phyloP scores from a whole-genome alignment of 2,329 filamentous ascomycete genomes.

The Shiraia sp. region DNA sequence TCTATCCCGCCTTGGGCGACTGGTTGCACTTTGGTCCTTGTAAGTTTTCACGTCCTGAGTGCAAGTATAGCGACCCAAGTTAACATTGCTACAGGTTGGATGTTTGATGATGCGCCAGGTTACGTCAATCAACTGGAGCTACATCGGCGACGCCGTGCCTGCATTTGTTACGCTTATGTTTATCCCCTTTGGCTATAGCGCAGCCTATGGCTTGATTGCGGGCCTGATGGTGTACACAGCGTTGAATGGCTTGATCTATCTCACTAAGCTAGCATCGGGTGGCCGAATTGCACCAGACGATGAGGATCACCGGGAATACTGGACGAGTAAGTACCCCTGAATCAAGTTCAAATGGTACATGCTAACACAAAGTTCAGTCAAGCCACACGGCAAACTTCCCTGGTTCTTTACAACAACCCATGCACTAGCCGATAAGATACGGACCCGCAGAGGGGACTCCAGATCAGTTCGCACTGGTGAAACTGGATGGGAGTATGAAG shows the following conservation, averaged over 20 bases:
- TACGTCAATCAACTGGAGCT: constrained; percentile 86
- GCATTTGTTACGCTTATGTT: constrained; percentile 81
- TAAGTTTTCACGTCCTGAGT: constrained; percentile 42
- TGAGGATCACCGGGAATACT: constrained; percentile 75
- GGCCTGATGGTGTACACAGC: constrained; percentile 76
- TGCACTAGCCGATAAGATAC: constrained; percentile 25
- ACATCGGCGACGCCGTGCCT: constrained; percentile 80
- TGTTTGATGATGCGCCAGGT: constrained; percentile 75
- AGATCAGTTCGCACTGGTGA: constrained; percentile 30
- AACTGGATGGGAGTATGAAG: constrained; percentile 27
- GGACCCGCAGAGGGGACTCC: constrained; percentile 20
- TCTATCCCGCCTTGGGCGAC: constrained; percentile 90
- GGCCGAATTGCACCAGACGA: constrained; percentile 75
- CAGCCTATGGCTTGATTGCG: constrained; percentile 82
- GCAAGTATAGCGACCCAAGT: not conserved
- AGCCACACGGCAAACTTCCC: constrained; percentile 35
- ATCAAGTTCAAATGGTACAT: constrained; percentile 1
- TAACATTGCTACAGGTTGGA: constrained; percentile 52
- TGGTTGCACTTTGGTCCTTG: constrained; percentile 79
- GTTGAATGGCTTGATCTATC: constrained; percentile 72
- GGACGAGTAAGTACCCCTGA: constrained; percentile 65
- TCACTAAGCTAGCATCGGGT: constrained; percentile 66
- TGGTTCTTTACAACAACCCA: constrained; percentile 40
- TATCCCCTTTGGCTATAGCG: constrained; percentile 89
- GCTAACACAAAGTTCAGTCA: constrained; percentile 30